Conservation (phyloP, 2,329 filamentous ascomycete genomes). For the Cladosporium sp. region DNA sequence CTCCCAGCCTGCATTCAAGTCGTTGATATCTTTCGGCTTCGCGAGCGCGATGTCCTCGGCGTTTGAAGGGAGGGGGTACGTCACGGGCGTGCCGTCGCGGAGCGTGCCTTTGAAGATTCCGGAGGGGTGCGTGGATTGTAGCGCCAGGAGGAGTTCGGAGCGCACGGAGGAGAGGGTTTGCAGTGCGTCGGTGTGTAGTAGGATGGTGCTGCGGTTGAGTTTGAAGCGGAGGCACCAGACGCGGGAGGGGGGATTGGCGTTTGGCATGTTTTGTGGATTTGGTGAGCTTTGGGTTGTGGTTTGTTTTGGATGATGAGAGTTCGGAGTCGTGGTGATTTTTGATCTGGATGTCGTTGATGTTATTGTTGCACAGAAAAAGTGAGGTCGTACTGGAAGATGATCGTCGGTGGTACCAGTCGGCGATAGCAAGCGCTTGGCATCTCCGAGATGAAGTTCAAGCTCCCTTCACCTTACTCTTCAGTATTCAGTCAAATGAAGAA, state of each 20-base stretch:
- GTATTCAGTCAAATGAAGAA: too few relatives aligned
- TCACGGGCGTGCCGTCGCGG: constrained; percentile 19
- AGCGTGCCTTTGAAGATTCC: constrained; percentile 36
- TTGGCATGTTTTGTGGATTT: not conserved
- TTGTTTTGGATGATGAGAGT: too few relatives aligned
- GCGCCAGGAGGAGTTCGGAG: constrained; percentile 37
- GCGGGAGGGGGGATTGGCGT: constrained; percentile 1
- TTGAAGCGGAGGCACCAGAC: constrained; percentile 40
- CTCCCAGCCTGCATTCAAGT: constrained; percentile 38
- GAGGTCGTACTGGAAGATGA: too few relatives aligned
- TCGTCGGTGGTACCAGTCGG: too few relatives aligned
- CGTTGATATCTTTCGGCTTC: constrained; percentile 36
- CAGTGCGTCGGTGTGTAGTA: constrained; percentile 44
- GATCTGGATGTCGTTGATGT: too few relatives aligned
- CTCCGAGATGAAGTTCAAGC: too few relatives aligned
- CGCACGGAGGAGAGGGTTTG: constrained; percentile 39
- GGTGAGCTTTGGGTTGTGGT: too few relatives aligned
- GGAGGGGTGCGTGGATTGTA: constrained; percentile 36
- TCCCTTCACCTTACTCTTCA: too few relatives aligned
- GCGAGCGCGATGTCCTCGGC: constrained; percentile 40
- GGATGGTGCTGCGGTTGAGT: constrained; percentile 41
- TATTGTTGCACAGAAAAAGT: too few relatives aligned
- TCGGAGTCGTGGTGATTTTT: too few relatives aligned
- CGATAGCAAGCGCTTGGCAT: too few relatives aligned
- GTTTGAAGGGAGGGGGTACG: constrained; percentile 35